Percentiles rank a stretch among this genome's conserved stretches.
Conservation (phyloP, 768 basidiomycete species). For the Tricholoma furcatifolium region DNA sequence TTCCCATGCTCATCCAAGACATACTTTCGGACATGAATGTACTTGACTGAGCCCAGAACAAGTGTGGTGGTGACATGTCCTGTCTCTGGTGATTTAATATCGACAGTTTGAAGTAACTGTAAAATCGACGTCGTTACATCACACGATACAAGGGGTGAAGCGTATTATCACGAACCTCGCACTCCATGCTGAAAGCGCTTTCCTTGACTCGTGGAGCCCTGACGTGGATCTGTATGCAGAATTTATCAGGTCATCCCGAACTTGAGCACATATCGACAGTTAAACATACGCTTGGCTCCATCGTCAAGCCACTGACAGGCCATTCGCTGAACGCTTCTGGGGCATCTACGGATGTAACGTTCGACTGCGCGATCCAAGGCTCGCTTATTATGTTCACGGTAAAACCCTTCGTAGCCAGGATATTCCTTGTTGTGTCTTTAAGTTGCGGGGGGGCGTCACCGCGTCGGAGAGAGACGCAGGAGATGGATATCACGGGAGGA, state of each 20-base stretch:
- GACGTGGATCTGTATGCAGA: slow-evolving; percentile 35
- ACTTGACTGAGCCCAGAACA: slow-evolving; percentile 53
- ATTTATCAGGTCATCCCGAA: slow-evolving; percentile 1
- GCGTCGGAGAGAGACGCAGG: slow-evolving; percentile 25
- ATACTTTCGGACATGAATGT: slow-evolving; percentile 57
- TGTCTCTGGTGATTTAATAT: slow-evolving; percentile 39
- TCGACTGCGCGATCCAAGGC: slow-evolving; percentile 60
- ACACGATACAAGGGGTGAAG: neutral
- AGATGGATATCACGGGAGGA: slow-evolving; percentile 66
- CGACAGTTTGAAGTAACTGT: slow-evolving; percentile 42
- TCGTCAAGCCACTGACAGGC: slow-evolving; percentile 59
- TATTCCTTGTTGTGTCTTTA: slow-evolving; percentile 68
- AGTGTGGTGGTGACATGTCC: slow-evolving; percentile 38
- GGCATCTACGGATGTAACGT: slow-evolving; percentile 49
- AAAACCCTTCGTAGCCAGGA: slow-evolving; percentile 63
- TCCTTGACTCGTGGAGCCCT: slow-evolving; percentile 59
- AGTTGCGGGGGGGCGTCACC: slow-evolving; percentile 15
- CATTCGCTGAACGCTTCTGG: slow-evolving; percentile 57
- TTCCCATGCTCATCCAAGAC: slow-evolving; percentile 40
- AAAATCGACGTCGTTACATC: slow-evolving; percentile 19
- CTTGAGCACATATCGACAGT: neutral
- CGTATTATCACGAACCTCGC: slow-evolving; percentile 34
- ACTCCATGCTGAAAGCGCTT: slow-evolving; percentile 65
- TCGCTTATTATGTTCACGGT: slow-evolving; percentile 77
- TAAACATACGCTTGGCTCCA: slow-evolving; percentile 50